Percentiles rank a stretch among this genome's conserved stretches.
Evolutionary conservation across 1,284 basidiomycete genomes (phyloP).

Genomic region (Cronartium quercuum): DNA sequence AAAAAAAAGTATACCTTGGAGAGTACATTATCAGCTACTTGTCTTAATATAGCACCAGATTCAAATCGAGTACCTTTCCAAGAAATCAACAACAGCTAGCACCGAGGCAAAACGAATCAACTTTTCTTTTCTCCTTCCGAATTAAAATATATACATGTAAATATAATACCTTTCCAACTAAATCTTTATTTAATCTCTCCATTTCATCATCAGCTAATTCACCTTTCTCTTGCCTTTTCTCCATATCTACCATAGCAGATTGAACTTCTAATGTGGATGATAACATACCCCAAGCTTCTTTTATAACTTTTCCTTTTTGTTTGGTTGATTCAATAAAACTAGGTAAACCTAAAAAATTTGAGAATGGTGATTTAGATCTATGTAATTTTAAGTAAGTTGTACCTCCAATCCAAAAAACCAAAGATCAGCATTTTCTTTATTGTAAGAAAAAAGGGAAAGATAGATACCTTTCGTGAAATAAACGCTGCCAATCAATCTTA

Average conservation of each 20-base stretch:
- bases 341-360: slow-evolving; percentile 75
- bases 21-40: slow-evolving; percentile 40
- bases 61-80: slow-evolving; percentile 92
- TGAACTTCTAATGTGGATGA: slow-evolving; percentile 66
- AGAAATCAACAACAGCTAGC: slow-evolving; percentile 81
- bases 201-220: slow-evolving; percentile 56
- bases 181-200: slow-evolving; percentile 80
- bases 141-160: not conserved
- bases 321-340: slow-evolving; percentile 92
- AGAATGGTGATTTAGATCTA: slow-evolving; percentile 52
- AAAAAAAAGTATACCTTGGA: slow-evolving; percentile 15
- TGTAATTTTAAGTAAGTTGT: slow-evolving; percentile 75
- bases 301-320: slow-evolving; percentile 68
- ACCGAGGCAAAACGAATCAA: not conserved
- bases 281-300: slow-evolving; percentile 88
- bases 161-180: slow-evolving; percentile 71
- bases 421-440: not conserved
- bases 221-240: slow-evolving; percentile 53
- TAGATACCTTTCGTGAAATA: slow-evolving; percentile 31
- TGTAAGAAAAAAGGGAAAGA: not conserved
- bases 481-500: slow-evolving; percentile 47
- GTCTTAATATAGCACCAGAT: slow-evolving; percentile 53
- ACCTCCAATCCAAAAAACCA: slow-evolving; percentile 71
- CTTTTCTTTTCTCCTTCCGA: not conserved
- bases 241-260: slow-evolving; percentile 71